Evolutionary conservation across 495 filamentous ascomycete genomes (phyloP).

Genomic region (Penicillium bovifimosum): DNA sequence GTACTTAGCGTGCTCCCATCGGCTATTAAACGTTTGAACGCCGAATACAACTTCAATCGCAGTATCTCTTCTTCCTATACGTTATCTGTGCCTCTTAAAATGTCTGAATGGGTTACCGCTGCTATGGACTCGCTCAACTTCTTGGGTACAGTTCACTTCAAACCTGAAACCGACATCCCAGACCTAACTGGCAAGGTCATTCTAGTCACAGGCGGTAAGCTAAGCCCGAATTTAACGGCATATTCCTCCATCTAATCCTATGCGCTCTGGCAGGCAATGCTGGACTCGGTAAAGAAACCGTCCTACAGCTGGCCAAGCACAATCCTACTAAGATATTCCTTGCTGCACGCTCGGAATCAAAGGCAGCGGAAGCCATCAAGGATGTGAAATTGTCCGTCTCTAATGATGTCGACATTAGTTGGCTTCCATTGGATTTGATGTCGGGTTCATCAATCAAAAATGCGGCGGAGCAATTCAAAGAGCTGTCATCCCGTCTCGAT

Average conservation of each 20-base stretch:
- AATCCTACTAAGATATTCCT: conserved; percentile 53
- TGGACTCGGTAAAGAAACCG: conserved; percentile 54
- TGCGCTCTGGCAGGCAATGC: conserved; percentile 38
- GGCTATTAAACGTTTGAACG: neutral
- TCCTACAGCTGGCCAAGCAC: conserved; percentile 50
- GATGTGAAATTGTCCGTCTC: conserved; percentile 16
- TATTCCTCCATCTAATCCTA: neutral
- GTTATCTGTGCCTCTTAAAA: neutral
- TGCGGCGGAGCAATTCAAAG: conserved; percentile 44
- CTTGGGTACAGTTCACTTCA: conserved; percentile 27
- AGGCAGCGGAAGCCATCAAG: conserved; percentile 25
- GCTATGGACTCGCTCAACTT: conserved; percentile 24
- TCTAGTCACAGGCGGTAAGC: conserved; percentile 54
- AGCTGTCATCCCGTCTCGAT: conserved; percentile 50
- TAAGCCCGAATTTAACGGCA: neutral
- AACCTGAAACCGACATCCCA: conserved; percentile 46
- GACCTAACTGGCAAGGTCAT: conserved; percentile 48
- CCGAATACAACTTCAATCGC: neutral
- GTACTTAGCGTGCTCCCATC: neutral
- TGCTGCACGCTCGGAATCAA: conserved; percentile 29
- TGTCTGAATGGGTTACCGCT: conserved; percentile 21
- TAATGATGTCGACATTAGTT: conserved; percentile 25
- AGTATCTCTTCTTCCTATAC: neutral
- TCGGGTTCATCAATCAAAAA: conserved; percentile 44
- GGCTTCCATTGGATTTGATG: conserved; percentile 43